phyloP scores from a whole-genome alignment of 2,329 filamentous ascomycete genomes.

The Cladosporium sphaerospermum region DNA sequence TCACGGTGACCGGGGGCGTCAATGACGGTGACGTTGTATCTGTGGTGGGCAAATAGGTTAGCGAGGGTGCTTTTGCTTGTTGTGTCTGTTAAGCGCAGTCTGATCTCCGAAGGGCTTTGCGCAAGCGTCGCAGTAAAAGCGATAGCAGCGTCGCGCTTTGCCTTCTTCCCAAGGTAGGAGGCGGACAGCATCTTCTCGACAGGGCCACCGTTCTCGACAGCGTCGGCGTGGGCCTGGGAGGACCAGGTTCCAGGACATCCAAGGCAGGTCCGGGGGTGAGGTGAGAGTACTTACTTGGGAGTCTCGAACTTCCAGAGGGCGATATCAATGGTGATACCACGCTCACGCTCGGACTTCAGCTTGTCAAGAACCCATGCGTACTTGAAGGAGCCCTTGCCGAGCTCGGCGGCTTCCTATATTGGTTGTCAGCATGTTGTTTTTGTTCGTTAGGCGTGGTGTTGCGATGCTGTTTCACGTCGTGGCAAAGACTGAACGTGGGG shows the following conservation, averaged over 20 bases:
- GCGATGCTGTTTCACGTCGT: neutral
- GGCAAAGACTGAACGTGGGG: neutral
- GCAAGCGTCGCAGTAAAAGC: neutral
- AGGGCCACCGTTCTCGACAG: too few relatives aligned
- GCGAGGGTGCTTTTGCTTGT: neutral
- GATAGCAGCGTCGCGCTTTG: too few relatives aligned
- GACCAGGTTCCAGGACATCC: too few relatives aligned
- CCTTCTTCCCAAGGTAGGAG: too few relatives aligned
- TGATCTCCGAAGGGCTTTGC: neutral
- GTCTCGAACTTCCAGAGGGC: conserved; percentile 99
- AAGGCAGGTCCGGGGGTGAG: too few relatives aligned
- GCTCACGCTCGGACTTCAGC: conserved; percentile 99
- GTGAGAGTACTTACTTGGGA: conserved; percentile 67
- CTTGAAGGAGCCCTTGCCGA: conserved; percentile 99
- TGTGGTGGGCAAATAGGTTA: neutral
- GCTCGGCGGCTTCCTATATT: conserved; percentile 85
- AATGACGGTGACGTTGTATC: conserved; percentile 28
- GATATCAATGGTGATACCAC: conserved; percentile 99
- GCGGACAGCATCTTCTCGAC: too few relatives aligned
- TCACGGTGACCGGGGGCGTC: conserved; percentile 99
- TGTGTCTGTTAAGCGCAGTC: neutral
- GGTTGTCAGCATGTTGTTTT: conserved; percentile 28
- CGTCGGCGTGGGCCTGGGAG: too few relatives aligned
- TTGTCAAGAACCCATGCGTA: conserved; percentile 99
- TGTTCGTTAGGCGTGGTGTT: neutral